phyloP scores from a whole-genome alignment of 306 rosid species.

The Lotus japonicus region DNA sequence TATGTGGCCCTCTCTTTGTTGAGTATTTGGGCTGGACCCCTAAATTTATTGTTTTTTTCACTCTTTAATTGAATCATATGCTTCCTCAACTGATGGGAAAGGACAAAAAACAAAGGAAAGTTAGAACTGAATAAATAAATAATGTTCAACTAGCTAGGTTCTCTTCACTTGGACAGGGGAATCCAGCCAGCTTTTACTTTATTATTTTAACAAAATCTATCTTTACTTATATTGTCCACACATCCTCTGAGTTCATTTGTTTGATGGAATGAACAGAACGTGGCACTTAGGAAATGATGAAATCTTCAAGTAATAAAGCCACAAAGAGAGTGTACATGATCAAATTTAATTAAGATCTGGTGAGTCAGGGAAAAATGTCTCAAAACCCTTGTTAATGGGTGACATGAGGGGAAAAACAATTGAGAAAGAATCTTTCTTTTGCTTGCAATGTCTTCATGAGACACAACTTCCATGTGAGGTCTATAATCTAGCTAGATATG shows the following conservation, averaged over 20 bases:
- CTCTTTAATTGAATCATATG: neutral
- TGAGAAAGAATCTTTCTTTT: conserved; percentile 28
- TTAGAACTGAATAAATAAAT: conserved; percentile 6
- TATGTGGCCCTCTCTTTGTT: conserved; percentile 34
- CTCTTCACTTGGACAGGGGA: conserved; percentile 28
- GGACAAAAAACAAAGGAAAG: neutral
- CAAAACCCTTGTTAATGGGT: neutral
- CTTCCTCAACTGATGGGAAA: neutral
- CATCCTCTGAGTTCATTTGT: neutral
- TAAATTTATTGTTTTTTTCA: neutral
- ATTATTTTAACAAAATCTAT: neutral
- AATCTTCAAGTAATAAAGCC: neutral
- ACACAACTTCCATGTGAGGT: conserved; percentile 30
- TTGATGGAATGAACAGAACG: conserved; percentile 10
- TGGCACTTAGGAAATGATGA: conserved; percentile 5
- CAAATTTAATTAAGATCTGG: conserved; percentile 6
- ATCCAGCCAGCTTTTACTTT: neutral
- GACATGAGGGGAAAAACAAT: neutral
- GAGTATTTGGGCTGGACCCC: conserved; percentile 23
- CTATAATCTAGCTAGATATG: conserved; percentile 6
- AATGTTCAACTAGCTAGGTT: conserved; percentile 25
- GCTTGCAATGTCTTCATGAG: conserved; percentile 2
- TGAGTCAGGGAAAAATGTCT: neutral
- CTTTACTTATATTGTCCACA: neutral
- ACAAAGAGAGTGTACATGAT: neutral